Conservation (phyloP, 1,284 basidiomycete genomes). For the Cryptococcus hybrid region DNA sequence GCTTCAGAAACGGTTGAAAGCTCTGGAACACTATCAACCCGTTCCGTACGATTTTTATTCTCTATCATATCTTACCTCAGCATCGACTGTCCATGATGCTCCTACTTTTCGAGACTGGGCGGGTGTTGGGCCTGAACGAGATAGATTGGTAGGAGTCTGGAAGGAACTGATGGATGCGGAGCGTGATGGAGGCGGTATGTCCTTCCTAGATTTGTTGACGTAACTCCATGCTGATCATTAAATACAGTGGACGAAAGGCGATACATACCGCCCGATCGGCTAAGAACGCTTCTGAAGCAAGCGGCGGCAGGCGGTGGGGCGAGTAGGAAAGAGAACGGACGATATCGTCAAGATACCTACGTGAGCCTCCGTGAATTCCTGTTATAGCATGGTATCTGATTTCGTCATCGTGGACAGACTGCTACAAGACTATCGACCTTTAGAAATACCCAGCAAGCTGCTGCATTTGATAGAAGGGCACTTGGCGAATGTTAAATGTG, state of each 20-base stretch:
- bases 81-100: constrained; percentile 53
- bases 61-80: constrained; percentile 53
- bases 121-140: constrained; percentile 48
- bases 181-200: constrained; percentile 11
- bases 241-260: constrained; percentile 6
- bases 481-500: constrained; percentile 52
- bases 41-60: constrained; percentile 54
- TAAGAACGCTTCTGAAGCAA: constrained; percentile 51
- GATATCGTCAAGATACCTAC: constrained; percentile 16
- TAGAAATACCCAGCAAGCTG: constrained; percentile 33
- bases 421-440: constrained; percentile 40
- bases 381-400: not conserved
- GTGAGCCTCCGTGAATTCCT: constrained; percentile 9
- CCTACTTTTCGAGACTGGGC: constrained; percentile 53
- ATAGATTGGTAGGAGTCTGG: constrained; percentile 47
- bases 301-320: constrained; percentile 53
- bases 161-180: constrained; percentile 41
- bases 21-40: constrained; percentile 55
- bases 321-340: constrained; percentile 1
- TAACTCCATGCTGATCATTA: not conserved
- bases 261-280: constrained; percentile 49
- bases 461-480: constrained; percentile 44
- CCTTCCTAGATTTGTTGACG: not conserved
- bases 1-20: constrained; percentile 54
- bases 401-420: constrained; percentile 18